Base-by-base conservation (phyloP, 306 rosid species). In the Citrullus mucosospermus region DNA sequence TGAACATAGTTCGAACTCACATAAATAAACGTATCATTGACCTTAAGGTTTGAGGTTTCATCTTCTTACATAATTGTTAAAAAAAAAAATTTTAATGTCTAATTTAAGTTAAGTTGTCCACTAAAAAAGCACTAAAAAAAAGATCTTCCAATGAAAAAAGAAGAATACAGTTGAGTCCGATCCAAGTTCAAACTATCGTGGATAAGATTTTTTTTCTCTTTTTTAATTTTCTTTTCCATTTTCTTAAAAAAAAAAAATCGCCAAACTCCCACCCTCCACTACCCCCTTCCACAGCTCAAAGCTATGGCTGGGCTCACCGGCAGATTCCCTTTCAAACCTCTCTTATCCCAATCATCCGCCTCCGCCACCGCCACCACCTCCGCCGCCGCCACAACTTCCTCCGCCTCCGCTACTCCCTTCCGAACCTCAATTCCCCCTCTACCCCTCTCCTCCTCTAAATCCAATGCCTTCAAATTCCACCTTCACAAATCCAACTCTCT, bases 221-320 rank as follows among this genome's bases (percentile, higher is more conserved):
- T 20, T 75, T 75, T 5, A 28, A 15, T 51, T 75, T 75, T 55
- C 8, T 34, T 75, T 67, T 72, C 53, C 11, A 48, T 14, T 53
- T 72, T 50, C 53, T 69, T 41, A 15, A 65, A 28, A 34, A 53
- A 25, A 57, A 16, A 53, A 2, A 50, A 44, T 80, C 56, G 79
- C 50, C 80, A 73, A 22, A 68, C 68, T 38, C 39, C 80, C 18
- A 22, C 79, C 56, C 34, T 1, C 32, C 13, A 12, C 53, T 59
- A 57, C 15, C 34, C 53, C 74, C 43, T 71, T 51, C 79, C 56
- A 60, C 66, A 53, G 34, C 81, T 12, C 20, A 9, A 68, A 48
- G 70, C 83, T 84, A 95, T 95, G 99, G 92, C 97, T 81, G 96
- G 91, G 80, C 83, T 92, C 76, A 73, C 90, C 81, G 81, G 85